Evolutionary conservation across 805 yeast species (phyloP).

Genomic region (Yarrowia osloensis): DNA sequence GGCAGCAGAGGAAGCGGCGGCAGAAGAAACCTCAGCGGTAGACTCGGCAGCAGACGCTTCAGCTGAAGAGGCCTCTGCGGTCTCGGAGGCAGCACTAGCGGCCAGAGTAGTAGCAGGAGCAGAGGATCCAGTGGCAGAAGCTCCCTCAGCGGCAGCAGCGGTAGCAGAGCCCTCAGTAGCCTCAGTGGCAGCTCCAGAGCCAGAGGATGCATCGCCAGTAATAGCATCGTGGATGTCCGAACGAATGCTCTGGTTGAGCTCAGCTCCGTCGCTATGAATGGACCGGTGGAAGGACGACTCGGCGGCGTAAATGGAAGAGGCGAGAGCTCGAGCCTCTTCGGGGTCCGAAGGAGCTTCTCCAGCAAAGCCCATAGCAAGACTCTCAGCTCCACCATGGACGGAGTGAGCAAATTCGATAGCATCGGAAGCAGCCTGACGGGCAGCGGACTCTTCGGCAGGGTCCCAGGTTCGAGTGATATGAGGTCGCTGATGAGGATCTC

Average conservation of each 20-base stretch:
- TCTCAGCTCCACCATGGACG: not conserved
- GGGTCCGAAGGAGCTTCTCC: not conserved
- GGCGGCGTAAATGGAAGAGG: not conserved
- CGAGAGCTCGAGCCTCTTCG: not conserved
- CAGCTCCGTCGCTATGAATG: not conserved
- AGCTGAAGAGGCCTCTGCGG: not conserved
- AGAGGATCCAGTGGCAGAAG: not conserved
- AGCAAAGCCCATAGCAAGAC: not conserved
- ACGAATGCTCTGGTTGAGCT: not conserved
- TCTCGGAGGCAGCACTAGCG: not conserved
- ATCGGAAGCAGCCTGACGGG: conserved; percentile 1
- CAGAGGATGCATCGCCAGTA: not conserved
- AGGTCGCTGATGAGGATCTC: not conserved
- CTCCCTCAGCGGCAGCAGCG: not conserved
- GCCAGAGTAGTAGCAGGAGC: not conserved
- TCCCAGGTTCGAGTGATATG: not conserved
- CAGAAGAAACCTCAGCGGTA: not conserved
- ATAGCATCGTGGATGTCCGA: not conserved
- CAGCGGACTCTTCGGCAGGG: not conserved
- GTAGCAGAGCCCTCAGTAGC: not conserved
- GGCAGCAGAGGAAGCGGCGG: not conserved
- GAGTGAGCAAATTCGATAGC: not conserved
- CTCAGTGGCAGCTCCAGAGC: not conserved
- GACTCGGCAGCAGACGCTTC: not conserved
- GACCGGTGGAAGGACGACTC: conserved; percentile 10